Evolutionary conservation across 306 rosid species (phyloP), one percentile per base, ranked within the genome.

Genomic region (Leucaena leucocephala): DNA sequence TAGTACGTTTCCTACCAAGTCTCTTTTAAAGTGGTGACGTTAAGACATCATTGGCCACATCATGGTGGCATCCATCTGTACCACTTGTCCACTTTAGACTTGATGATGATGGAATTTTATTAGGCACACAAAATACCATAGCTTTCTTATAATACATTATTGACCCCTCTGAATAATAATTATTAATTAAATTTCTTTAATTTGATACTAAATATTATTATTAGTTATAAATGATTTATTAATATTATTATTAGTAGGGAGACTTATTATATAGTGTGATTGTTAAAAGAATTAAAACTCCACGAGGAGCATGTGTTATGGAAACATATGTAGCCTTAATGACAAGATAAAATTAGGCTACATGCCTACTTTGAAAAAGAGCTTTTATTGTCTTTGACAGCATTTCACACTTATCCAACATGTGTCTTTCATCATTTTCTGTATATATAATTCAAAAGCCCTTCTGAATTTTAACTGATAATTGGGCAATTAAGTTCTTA

Each of bases 21-120:
- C 49, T 74, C 44, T 40, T 13, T 27, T 74, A n/a, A 54, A 68
- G 52, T 62, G n/a, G 69, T 69, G 73, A 62, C 77, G 69, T 79
- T 27, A 66, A 45, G 62, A 58, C 43, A 57, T 46, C 71, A 67
- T 44, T 44, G 19, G 14, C 73, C 82, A 59, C 38, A 77, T 27
- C 27, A 27, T 55, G 75, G 72, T 71, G 63, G 63, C 68, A 62
- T 22, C 78, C 68, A 6, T 69, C 40, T 22, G 10, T 22, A n/a
- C 40, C 44, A 27, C 16, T 58, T 22, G 65, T 58, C 38, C 38
- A 8, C 14, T 59, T 10, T 59, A 59, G 15, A 59, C 39, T 59
- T 33, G 66, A 4, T 11, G 65, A 27, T 27, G 40, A 33, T 49
- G 38, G 65, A 61, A 22, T 21, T 83, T 83, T 27, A 67, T 63